Conservation (phyloP, 2,329 filamentous ascomycete genomes). For the Mollisia scopiformis region DNA sequence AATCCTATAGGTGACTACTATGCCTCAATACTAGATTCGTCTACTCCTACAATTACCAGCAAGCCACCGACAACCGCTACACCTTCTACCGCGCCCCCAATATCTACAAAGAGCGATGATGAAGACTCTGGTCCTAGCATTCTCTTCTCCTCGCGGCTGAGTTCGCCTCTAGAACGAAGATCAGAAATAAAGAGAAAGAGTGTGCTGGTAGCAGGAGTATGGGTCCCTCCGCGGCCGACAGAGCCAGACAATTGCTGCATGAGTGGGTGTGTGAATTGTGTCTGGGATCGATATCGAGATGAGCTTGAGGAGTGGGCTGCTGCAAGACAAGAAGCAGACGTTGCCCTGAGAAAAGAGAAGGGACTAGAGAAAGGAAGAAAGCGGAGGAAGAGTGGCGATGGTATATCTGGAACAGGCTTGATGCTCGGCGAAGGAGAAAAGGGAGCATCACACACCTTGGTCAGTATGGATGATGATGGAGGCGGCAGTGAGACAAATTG, state of each 20-base stretch:
- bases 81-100: slow-evolving; percentile 17
- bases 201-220: slow-evolving; percentile 73
- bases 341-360: slow-evolving; percentile 47
- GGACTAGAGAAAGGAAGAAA: slow-evolving; percentile 26
- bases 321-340: slow-evolving; percentile 65
- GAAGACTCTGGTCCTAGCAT: slow-evolving; percentile 56
- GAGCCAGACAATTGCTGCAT: slow-evolving; percentile 99
- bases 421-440: slow-evolving; percentile 29
- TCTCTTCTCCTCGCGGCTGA: slow-evolving; percentile 80
- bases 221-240: slow-evolving; percentile 79
- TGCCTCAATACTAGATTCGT: slow-evolving; percentile 54
- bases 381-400: slow-evolving; percentile 20
- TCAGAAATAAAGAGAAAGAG: slow-evolving; percentile 61
- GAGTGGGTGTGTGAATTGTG: slow-evolving; percentile 97
- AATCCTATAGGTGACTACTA: slow-evolving; percentile 62
- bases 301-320: slow-evolving; percentile 88
- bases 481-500: slow-evolving; percentile 75
- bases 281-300: slow-evolving; percentile 90
- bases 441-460: slow-evolving; percentile 45
- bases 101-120: slow-evolving; percentile 2
- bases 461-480: slow-evolving; percentile 79
- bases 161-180: slow-evolving; percentile 71
- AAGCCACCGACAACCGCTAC: slow-evolving; percentile 27
- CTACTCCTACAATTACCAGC: slow-evolving; percentile 33
- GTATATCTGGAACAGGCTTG: slow-evolving; percentile 36